These are phyloP conservation scores for Blastomyces silverae DNA, from an alignment of 2,329 filamentous ascomycete genomes.

Conservation along the genomic window DNA sequence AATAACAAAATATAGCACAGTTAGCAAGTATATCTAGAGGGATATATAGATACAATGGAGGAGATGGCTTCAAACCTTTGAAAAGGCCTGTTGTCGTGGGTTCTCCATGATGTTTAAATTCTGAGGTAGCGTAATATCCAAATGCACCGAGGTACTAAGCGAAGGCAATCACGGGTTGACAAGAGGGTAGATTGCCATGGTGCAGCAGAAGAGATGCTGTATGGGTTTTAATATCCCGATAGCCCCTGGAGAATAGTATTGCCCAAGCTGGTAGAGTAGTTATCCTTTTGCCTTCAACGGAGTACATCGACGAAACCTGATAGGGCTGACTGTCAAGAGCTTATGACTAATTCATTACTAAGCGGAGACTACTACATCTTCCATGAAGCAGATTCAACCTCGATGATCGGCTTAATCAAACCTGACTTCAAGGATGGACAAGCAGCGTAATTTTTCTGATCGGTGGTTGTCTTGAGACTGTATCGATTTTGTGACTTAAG, in stretches of 20 bases:
- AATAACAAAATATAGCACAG: constrained; percentile 19
- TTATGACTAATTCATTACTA: neutral
- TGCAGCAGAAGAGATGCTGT: neutral
- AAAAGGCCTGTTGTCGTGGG: constrained; percentile 6
- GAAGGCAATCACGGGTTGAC: neutral
- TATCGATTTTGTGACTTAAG: neutral
- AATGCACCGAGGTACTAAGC: neutral
- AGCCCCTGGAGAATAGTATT: neutral
- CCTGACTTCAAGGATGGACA: neutral
- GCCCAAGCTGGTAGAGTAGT: too few species aligned
- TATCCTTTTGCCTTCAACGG: too few species aligned
- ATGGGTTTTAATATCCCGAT: neutral
- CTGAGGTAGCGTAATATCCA: neutral
- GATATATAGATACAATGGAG: too few species aligned
- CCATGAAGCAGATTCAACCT: neutral
- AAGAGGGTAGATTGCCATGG: neutral
- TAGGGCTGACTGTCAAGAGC: too few species aligned
- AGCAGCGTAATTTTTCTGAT: neutral
- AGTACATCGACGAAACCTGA: too few species aligned
- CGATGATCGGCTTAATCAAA: too few species aligned
- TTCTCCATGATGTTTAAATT: neutral
- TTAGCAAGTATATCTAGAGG: constrained; percentile 2
- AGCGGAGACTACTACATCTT: neutral
- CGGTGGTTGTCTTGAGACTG: neutral
- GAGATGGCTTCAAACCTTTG: neutral